Evolutionary conservation across 163 green algal genomes (phyloP), one percentile per base, ranked within the genome.

Genomic region (Volvox carteri): DNA sequence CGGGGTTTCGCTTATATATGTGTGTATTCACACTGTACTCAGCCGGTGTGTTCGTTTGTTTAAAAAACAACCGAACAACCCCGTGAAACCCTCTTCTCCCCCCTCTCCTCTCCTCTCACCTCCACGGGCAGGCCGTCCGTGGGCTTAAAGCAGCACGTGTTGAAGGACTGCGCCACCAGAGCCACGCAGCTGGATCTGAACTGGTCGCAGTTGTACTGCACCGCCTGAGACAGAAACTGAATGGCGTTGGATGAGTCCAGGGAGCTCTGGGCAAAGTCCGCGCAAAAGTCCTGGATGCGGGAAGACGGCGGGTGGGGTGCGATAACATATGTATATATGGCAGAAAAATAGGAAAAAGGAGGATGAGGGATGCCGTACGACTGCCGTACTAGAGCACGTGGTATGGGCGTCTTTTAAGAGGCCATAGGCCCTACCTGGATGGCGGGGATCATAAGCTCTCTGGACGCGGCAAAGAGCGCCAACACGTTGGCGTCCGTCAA

Each of bases 131-230:
- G 87, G 1, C 87, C 87, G 42, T 91, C 87, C 4, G 87, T 91
- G 42, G 72, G 28, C 68, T 88, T 80, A 42, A 25, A 62, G 87
- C 78, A 91, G 68, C 78, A 88, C 5, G 56, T 62, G 37, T 86
- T 75, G 70, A 91, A 91, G 30, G 42, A 67, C 67, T 78, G 48
- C 16, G 87, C 87, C 70, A 91, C 87, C 25, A 91, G 78, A 30
- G 56, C 11, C 56, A 88, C 87, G 44, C 87, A 91, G 70, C 37
- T 80, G 52, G 85, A n/a, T 9, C 87, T 41, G 87, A 91, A 91
- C 33, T 77, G 52, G 56, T 91, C 87, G 56, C 78, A 91, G 56
- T 84, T 91, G 87, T 88, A 91, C 78, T 88, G 76, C 44, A 87
- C 86, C 18, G 78, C 86, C 78, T 91, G 87, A 30, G 50, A 79